phyloP scores from a whole-genome alignment of 805 yeast genomes.

The Nakazawaea molendinolei region DNA sequence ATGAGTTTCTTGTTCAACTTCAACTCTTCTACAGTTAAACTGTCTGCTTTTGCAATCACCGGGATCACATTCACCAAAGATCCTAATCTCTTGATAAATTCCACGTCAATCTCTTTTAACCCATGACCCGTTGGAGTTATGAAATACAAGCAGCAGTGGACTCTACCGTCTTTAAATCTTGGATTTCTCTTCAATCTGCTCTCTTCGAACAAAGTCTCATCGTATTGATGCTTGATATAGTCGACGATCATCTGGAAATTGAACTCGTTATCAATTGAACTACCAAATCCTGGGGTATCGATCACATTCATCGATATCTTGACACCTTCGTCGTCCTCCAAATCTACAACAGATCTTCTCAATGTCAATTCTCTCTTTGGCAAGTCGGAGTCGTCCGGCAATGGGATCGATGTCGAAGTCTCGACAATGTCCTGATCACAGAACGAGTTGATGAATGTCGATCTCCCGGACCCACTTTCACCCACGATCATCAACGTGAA shows the following conservation, averaged over 20 bases:
- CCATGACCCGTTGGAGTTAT: slow-evolving; percentile 64
- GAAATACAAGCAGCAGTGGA: slow-evolving; percentile 73
- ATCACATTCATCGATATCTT: slow-evolving; percentile 70
- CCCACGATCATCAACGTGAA: slow-evolving; percentile 87
- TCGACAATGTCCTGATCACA: slow-evolving; percentile 87
- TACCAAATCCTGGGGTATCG: slow-evolving; percentile 83
- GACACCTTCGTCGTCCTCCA: slow-evolving; percentile 82
- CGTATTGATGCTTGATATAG: slow-evolving; percentile 75
- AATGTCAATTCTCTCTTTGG: slow-evolving; percentile 50
- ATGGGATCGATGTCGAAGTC: slow-evolving; percentile 50
- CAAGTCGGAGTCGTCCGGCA: slow-evolving; percentile 46
- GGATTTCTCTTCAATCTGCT: slow-evolving; percentile 80
- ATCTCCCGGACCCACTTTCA: slow-evolving; percentile 80
- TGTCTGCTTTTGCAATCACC: slow-evolving; percentile 74
- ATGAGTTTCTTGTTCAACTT: slow-evolving; percentile 67
- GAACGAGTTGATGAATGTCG: slow-evolving; percentile 86
- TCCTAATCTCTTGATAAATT: slow-evolving; percentile 62
- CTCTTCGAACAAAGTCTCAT: slow-evolving; percentile 75
- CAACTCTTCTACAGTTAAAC: slow-evolving; percentile 65
- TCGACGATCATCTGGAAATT: slow-evolving; percentile 69
- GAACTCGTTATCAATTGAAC: slow-evolving; percentile 59
- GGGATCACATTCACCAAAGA: slow-evolving; percentile 79
- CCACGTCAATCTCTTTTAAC: slow-evolving; percentile 64
- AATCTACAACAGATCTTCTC: slow-evolving; percentile 75
- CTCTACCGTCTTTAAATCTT: slow-evolving; percentile 76